These are phyloP conservation scores for Triticum aestivum DNA, from an alignment of 176 grass and related monocot species.

Conservation along the genomic window IWGSC_CS_RefSeq_v2.1 NC_057799.1:50486732-50487231, in stretches of 20 bases:
- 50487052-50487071: not conserved
- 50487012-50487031: not conserved
- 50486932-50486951: too few relatives aligned
- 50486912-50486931: too few relatives aligned
- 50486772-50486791: not conserved
- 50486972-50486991: not conserved
- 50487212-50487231: constrained; percentile 56
- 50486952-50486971: not conserved
- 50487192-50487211: constrained; percentile 64
- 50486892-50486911: not conserved
- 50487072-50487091: constrained; percentile 64
- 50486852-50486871: not conserved
- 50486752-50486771: not conserved
- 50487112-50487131: constrained; percentile 26
- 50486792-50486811: not conserved
- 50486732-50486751: not conserved
- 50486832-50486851: not conserved
- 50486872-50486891: not conserved
- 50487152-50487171: constrained; percentile 37
- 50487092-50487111: constrained; percentile 26
- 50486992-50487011: not conserved
- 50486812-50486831: not conserved
- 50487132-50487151: constrained; percentile 6
- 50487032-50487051: not conserved
- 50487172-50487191: constrained; percentile 61